Conservation (phyloP, 345 rosid species). For the Linum tenue region DNA sequence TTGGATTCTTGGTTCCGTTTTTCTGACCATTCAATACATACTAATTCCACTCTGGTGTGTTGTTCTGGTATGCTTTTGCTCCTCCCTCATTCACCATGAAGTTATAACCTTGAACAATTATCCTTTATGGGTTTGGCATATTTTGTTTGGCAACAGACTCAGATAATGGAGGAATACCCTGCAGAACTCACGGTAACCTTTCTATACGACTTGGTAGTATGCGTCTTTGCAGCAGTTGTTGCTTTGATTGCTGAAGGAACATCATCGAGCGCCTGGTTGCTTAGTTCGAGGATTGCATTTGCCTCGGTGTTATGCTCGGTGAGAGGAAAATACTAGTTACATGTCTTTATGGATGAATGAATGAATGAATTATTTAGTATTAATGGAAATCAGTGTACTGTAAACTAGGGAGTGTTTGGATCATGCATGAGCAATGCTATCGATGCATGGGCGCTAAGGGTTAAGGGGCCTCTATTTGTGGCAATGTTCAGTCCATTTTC, state of each 20-base stretch:
- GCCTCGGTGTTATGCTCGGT: constrained; percentile 74
- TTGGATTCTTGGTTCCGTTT: constrained; percentile 70
- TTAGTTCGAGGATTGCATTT: constrained; percentile 44
- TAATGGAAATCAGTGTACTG: too few relatives aligned
- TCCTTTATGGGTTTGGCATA: not conserved
- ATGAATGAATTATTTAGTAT: too few relatives aligned
- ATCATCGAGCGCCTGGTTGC: constrained; percentile 49
- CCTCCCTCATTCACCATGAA: not conserved
- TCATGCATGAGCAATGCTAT: constrained; percentile 45
- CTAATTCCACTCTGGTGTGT: constrained; percentile 76
- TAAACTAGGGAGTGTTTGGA: constrained; percentile 49
- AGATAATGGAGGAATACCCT: constrained; percentile 80
- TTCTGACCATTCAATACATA: constrained; percentile 58
- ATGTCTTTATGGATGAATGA: too few relatives aligned
- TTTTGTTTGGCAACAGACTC: constrained; percentile 37
- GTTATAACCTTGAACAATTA: too few relatives aligned
- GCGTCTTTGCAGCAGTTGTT: constrained; percentile 47
- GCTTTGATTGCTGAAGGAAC: constrained; percentile 42
- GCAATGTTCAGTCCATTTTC: constrained; percentile 73
- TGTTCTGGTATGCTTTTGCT: constrained; percentile 48
- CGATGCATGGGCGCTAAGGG: constrained; percentile 50
- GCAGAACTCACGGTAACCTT: constrained; percentile 75
- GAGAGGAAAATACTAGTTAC: constrained; percentile 16
- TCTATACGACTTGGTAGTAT: constrained; percentile 60
- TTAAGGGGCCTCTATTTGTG: constrained; percentile 67